Conservation (phyloP, 1,284 basidiomycete species). For the Ganoderma sp. region DNA sequence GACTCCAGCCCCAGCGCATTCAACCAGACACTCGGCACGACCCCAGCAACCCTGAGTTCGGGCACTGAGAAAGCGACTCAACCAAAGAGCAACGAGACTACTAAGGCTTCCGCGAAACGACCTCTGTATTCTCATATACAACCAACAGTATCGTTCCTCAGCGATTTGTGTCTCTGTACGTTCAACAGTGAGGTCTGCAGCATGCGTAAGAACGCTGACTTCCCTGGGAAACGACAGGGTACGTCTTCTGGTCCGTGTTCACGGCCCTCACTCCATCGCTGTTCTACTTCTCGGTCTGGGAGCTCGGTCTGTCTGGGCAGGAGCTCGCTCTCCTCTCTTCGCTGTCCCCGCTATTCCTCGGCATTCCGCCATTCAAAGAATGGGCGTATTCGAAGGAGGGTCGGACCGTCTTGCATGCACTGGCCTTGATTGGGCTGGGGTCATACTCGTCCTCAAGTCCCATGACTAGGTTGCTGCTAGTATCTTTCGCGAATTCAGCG, state of each 20-base stretch:
- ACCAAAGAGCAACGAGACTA: not conserved
- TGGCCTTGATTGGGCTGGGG: constrained; percentile 65
- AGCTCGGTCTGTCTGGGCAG: constrained; percentile 80
- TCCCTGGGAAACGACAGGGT: constrained; percentile 55
- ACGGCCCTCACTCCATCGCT: constrained; percentile 84
- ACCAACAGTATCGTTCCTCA: constrained; percentile 33
- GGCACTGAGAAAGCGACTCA: not conserved
- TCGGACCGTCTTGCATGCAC: constrained; percentile 51
- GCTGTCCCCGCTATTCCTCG: constrained; percentile 71
- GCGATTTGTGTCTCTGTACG: constrained; percentile 43
- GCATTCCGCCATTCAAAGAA: constrained; percentile 48
- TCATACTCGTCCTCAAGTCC: constrained; percentile 66
- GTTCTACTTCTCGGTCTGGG: constrained; percentile 94
- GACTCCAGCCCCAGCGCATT: not conserved
- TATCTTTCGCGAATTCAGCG: constrained; percentile 59
- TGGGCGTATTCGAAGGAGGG: constrained; percentile 57
- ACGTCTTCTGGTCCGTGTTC: constrained; percentile 87
- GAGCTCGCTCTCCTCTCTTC: constrained; percentile 74
- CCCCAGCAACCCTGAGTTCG: not conserved
- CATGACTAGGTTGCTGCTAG: constrained; percentile 59
- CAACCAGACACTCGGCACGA: too few relatives aligned
- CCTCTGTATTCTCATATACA: constrained; percentile 11
- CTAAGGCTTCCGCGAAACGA: not conserved
- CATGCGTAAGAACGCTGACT: not conserved
- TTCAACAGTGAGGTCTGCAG: constrained; percentile 6